Percentiles rank a stretch among this genome's conserved stretches.
Conservation (phyloP, 2,329 filamentous ascomycete species). For the Calonectria pseudoreteaudii region DNA sequence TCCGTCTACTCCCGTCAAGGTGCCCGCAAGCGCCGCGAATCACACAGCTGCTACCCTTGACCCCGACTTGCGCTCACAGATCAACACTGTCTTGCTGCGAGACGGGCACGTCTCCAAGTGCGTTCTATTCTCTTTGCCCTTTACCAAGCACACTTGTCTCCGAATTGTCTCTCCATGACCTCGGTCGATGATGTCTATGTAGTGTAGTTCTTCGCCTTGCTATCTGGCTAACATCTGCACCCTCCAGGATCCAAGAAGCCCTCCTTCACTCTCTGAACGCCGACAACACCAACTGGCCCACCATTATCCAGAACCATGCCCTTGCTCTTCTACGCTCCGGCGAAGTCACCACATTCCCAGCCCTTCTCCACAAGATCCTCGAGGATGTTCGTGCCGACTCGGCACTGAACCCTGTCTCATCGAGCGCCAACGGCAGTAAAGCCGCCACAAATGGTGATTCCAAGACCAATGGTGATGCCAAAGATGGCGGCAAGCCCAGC, state of each 20-base stretch:
- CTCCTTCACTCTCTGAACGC: conserved; percentile 72
- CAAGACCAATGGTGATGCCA: conserved; percentile 42
- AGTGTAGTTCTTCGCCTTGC: neutral
- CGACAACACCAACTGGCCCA: conserved; percentile 72
- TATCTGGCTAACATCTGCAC: conserved; percentile 10
- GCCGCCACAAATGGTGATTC: conserved; percentile 47
- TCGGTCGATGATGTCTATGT: neutral
- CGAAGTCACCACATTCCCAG: conserved; percentile 70
- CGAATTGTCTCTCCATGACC: neutral
- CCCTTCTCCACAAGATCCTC: conserved; percentile 70
- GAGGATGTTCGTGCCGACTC: conserved; percentile 70
- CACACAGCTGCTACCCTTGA: conserved; percentile 72
- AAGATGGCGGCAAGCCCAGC: conserved; percentile 40
- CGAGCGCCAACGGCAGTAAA: conserved; percentile 49
- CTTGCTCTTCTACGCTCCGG: conserved; percentile 70
- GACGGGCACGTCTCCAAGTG: conserved; percentile 72
- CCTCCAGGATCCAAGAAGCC: conserved; percentile 70
- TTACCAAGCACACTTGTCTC: neutral
- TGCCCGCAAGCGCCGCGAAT: conserved; percentile 68
- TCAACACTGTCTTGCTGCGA: conserved; percentile 68
- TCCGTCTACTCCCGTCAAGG: conserved; percentile 69
- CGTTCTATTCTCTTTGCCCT: conserved; percentile 26
- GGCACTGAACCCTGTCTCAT: conserved; percentile 41
- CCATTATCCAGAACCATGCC: conserved; percentile 69
- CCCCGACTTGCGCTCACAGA: conserved; percentile 70